Percentiles rank a stretch among this genome's conserved stretches.
Conservation (phyloP, 2,329 filamentous ascomycete genomes). For the Ceratocystis diversiconidia region DNA sequence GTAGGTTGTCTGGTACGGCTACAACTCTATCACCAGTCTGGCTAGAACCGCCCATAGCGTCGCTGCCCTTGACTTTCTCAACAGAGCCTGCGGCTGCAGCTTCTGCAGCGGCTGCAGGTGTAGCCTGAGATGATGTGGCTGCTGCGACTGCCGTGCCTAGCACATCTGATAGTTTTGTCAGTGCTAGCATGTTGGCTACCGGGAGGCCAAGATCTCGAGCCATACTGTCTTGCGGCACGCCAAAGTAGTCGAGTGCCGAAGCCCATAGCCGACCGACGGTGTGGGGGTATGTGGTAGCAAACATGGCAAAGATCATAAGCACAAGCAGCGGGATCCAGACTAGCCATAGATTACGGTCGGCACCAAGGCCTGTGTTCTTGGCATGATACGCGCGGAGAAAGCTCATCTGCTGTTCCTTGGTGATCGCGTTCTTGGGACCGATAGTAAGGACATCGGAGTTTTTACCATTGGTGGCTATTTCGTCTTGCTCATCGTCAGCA, state of each 20-base stretch:
- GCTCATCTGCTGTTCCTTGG: slow-evolving; percentile 50
- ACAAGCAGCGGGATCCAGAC: slow-evolving; percentile 42
- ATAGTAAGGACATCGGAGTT: slow-evolving; percentile 39
- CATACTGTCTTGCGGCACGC: slow-evolving; percentile 17
- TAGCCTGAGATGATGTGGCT: slow-evolving; percentile 13
- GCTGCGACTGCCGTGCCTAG: slow-evolving; percentile 15
- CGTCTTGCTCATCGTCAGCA: slow-evolving; percentile 25
- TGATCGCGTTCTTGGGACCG: slow-evolving; percentile 48
- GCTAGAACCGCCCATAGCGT: background rate
- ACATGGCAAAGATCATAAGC: slow-evolving; percentile 29
- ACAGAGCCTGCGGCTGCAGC: background rate
- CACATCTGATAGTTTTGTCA: slow-evolving; percentile 16
- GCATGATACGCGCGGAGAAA: slow-evolving; percentile 46
- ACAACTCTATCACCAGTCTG: background rate
- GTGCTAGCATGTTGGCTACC: slow-evolving; percentile 13
- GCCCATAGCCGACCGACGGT: slow-evolving; percentile 20
- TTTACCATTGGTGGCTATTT: slow-evolving; percentile 19
- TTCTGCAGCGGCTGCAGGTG: slow-evolving; percentile 3
- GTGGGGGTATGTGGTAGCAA: slow-evolving; percentile 31
- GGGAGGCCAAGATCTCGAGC: slow-evolving; percentile 18
- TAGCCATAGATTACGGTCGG: slow-evolving; percentile 53
- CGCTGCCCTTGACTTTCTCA: background rate
- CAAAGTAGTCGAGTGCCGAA: slow-evolving; percentile 16
- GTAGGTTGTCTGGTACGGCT: background rate
- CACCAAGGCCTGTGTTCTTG: slow-evolving; percentile 48